These are phyloP conservation scores for Beauveria sp. DNA, from an alignment of 2,329 filamentous ascomycete genomes.

Conservation along the genomic window DNA sequence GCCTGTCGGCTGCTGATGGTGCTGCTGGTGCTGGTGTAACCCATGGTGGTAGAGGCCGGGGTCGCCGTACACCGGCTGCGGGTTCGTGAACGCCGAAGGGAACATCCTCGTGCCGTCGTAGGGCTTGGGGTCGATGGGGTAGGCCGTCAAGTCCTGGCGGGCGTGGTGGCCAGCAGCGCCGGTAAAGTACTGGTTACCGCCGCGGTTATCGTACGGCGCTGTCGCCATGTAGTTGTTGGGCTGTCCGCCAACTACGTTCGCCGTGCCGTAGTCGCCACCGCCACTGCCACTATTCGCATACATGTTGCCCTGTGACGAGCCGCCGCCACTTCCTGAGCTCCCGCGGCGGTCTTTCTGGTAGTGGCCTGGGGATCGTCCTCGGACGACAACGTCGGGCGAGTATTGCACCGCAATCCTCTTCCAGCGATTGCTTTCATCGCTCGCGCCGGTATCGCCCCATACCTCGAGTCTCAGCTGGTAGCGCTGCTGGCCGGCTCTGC, in stretches of 20 bases:
- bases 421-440: slow-evolving; percentile 42
- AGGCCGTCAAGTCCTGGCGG: not conserved
- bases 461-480: slow-evolving; percentile 87
- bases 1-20: not conserved
- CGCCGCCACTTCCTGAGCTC: not conserved
- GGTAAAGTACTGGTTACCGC: not conserved
- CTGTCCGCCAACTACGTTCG: not conserved
- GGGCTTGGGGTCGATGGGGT: not conserved
- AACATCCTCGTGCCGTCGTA: not conserved
- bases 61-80: not conserved
- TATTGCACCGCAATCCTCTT: slow-evolving; percentile 65
- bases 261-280: not conserved
- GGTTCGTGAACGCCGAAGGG: not conserved
- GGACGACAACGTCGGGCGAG: slow-evolving; percentile 80
- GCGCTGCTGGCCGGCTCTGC: slow-evolving; percentile 83
- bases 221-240: not conserved
- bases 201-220: not conserved
- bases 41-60: not conserved
- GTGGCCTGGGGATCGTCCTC: slow-evolving; percentile 73
- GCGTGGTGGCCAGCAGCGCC: not conserved
- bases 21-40: not conserved
- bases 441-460: slow-evolving; percentile 57
- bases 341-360: slow-evolving; percentile 53
- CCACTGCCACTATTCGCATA: not conserved
- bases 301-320: not conserved